A percentile compares a stretch with the other conserved stretches of the same genome.
Evolutionary conservation across 202 grass and related monocot species (phyloP).

Genomic region (Panicum hallii): DNA sequence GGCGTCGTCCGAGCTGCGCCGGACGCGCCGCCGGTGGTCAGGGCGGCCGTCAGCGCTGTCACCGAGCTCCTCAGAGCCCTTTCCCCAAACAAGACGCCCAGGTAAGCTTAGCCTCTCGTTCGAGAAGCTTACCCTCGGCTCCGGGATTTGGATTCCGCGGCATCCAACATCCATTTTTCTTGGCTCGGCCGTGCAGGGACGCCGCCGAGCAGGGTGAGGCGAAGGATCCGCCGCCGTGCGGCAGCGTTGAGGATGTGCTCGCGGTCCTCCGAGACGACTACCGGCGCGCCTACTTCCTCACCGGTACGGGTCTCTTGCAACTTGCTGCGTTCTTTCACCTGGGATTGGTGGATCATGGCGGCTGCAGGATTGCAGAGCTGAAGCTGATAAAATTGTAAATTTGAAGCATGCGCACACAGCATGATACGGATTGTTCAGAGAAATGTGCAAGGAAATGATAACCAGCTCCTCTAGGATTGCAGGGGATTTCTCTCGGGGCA

Average conservation of each 20-base stretch:
- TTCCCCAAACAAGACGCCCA: conserved; percentile 47
- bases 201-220: conserved; percentile 8
- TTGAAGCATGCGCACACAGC: too few species aligned
- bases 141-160: not conserved
- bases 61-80: conserved; percentile 66
- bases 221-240: conserved; percentile 27
- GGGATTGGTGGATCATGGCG: not conserved
- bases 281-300: conserved; percentile 85
- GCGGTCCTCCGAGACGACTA: conserved; percentile 70
- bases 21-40: conserved; percentile 48
- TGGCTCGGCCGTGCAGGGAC: conserved; percentile 37
- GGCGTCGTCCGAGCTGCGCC: not conserved
- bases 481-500: conserved; percentile 72
- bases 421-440: not conserved
- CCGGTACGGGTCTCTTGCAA: conserved; percentile 47
- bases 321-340: not conserved
- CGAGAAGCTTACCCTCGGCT: not conserved
- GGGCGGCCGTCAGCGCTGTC: conserved; percentile 58
- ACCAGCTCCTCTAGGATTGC: conserved; percentile 7
- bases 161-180: not conserved
- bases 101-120: not conserved
- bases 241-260: conserved; percentile 70
- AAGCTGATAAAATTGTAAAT: not conserved
- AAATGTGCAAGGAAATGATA: not conserved
- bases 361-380: not conserved